Conservation (phyloP, 805 yeast species). For the Cyberlindnera mycetangii region DNA sequence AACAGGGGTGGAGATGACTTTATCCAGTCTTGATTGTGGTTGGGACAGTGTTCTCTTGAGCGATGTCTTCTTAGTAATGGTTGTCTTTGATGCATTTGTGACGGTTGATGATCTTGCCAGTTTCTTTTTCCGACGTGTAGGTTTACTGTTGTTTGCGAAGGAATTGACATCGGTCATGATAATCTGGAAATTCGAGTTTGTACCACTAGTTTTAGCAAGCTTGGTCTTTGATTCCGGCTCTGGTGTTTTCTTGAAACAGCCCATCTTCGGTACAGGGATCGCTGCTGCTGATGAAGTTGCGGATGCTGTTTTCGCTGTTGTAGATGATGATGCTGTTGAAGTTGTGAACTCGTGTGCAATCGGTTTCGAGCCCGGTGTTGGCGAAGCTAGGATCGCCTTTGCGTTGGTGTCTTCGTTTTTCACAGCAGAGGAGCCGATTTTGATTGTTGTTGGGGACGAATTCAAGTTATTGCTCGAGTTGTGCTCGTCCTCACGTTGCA, state of each 20-base stretch:
- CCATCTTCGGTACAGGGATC: conserved; percentile 27
- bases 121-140: conserved; percentile 20
- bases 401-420: conserved; percentile 12
- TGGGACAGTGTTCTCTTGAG: conserved; percentile 27
- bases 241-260: conserved; percentile 25
- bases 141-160: conserved; percentile 19
- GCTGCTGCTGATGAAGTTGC: no score
- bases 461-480: conserved; percentile 18
- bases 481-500: no score
- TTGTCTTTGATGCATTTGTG: conserved; percentile 8
- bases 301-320: no score
- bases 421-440: conserved; percentile 28
- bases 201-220: neutral
- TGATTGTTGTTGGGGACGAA: conserved; percentile 30
- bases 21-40: conserved; percentile 21
- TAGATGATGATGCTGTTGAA: conserved; percentile 1
- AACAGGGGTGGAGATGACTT: neutral
- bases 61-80: conserved; percentile 18
- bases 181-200: conserved; percentile 30
- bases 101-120: conserved; percentile 24
- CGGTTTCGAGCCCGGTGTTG: conserved; percentile 25
- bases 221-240: conserved; percentile 2
- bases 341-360: neutral
- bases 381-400: conserved; percentile 23
- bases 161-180: conserved; percentile 34